These are phyloP conservation scores for Apophysomyces variabilis DNA, from an alignment of 371 early-diverging fungal genomes.

Conservation along the genomic window DNA sequence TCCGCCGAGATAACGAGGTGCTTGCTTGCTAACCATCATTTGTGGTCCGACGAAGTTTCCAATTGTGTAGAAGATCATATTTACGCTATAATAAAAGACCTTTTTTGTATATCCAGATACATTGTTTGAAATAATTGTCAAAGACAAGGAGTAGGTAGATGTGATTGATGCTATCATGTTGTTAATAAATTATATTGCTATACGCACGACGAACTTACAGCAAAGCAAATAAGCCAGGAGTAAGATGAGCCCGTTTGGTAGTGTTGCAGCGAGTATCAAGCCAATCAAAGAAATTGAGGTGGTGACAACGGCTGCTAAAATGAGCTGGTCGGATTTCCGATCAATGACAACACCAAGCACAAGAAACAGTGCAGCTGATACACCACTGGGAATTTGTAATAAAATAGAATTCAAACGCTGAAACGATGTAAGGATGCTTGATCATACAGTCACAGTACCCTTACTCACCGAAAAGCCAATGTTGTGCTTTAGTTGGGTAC, in stretches of 20 bases:
- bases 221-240: constrained; percentile 30
- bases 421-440: background rate
- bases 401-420: constrained; percentile 32
- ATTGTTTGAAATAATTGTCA: constrained; percentile 13
- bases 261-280: constrained; percentile 27
- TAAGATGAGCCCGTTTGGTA: constrained; percentile 29
- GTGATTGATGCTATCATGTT: background rate
- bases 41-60: constrained; percentile 23
- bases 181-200: background rate
- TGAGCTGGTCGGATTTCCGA: constrained; percentile 24
- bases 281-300: constrained; percentile 28
- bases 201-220: constrained; percentile 14
- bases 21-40: constrained; percentile 19
- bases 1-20: constrained; percentile 27
- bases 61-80: constrained; percentile 2
- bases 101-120: constrained; percentile 21
- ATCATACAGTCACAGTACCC: background rate
- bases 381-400: constrained; percentile 38
- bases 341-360: constrained; percentile 22
- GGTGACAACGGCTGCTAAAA: constrained; percentile 23
- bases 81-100: constrained; percentile 1
- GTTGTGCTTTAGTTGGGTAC: constrained; percentile 36
- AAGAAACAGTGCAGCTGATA: constrained; percentile 21
- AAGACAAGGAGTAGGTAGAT: background rate
- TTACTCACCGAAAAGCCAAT: constrained; percentile 46